Percentiles rank a stretch among this genome's conserved stretches.
phyloP scores from a whole-genome alignment of 2,329 filamentous ascomycete species.

The Scedosporium boydii region DNA sequence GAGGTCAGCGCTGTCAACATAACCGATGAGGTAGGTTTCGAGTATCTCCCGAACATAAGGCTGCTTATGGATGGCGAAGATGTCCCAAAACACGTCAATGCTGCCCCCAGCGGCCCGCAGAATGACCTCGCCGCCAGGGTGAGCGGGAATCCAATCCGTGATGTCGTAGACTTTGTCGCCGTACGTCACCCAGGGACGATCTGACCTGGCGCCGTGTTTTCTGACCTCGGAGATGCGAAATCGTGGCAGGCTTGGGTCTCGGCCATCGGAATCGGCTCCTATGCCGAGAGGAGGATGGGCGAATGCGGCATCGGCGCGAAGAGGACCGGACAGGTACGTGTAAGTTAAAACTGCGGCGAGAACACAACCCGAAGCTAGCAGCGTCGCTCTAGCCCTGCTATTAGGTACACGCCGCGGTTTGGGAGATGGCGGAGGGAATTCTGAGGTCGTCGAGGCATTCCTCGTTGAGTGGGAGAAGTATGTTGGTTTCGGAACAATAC shows the following conservation, averaged over 20 bases:
- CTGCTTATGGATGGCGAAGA: constrained; percentile 60
- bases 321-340: neutral
- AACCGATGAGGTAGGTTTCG: constrained; percentile 54
- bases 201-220: constrained; percentile 40
- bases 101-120: constrained; percentile 54
- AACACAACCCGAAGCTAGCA: neutral
- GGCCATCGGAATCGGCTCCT: constrained; percentile 9
- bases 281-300: neutral
- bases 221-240: constrained; percentile 42
- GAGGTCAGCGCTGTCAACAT: constrained; percentile 48
- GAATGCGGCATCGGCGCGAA: neutral
- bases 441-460: neutral
- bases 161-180: constrained; percentile 61
- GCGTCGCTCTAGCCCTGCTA: neutral
- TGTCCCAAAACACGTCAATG: constrained; percentile 61
- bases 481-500: neutral
- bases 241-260: constrained; percentile 33
- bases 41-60: constrained; percentile 56
- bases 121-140: constrained; percentile 61
- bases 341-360: neutral
- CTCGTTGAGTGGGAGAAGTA: neutral
- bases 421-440: neutral
- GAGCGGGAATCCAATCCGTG: constrained; percentile 55
- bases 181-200: constrained; percentile 53
- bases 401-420: neutral